Evolutionary conservation across 2,329 filamentous ascomycete species (phyloP).

Genomic region (Alternaria sp.): DNA sequence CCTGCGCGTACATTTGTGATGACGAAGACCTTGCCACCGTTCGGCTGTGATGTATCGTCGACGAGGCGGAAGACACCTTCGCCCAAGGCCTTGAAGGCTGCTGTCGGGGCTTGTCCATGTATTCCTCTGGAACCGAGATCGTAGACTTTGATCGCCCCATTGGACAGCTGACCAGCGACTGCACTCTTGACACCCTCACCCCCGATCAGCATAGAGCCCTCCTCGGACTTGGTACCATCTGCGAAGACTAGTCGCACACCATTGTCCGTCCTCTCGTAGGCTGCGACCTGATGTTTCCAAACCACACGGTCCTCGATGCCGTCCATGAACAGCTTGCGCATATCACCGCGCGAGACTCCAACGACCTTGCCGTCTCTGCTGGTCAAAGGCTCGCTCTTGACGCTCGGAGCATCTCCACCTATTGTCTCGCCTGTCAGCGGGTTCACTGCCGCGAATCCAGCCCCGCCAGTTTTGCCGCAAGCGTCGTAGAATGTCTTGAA

Average conservation of each 20-base stretch:
- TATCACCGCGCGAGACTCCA: conserved; percentile 68
- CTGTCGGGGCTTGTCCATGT: conserved; percentile 68
- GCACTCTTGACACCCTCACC: conserved; percentile 69
- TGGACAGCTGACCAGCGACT: conserved; percentile 65
- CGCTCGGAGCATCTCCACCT: conserved; percentile 20
- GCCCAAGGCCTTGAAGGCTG: conserved; percentile 66
- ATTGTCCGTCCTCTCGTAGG: conserved; percentile 62
- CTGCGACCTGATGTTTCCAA: conserved; percentile 63
- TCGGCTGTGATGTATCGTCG: conserved; percentile 55
- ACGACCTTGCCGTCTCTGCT: conserved; percentile 66
- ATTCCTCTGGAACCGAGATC: conserved; percentile 69
- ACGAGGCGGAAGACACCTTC: conserved; percentile 67
- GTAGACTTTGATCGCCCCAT: conserved; percentile 65
- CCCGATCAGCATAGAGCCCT: conserved; percentile 65
- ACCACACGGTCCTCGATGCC: conserved; percentile 63
- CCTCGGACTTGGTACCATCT: conserved; percentile 64
- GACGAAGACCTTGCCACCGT: conserved; percentile 57
- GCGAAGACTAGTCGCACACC: conserved; percentile 66
- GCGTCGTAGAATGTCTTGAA: conserved; percentile 64
- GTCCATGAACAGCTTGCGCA: conserved; percentile 64
- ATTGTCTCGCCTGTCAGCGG: conserved; percentile 60
- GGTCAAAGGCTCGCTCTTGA: conserved; percentile 43
- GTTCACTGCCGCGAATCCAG: conserved; percentile 59
- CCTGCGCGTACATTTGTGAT: conserved; percentile 69
- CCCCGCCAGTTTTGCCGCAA: conserved; percentile 66